Percentiles rank a stretch among this genome's conserved stretches.
Evolutionary conservation across 2,329 filamentous ascomycete genomes (phyloP).

Genomic region (Cladosporium sp.): DNA sequence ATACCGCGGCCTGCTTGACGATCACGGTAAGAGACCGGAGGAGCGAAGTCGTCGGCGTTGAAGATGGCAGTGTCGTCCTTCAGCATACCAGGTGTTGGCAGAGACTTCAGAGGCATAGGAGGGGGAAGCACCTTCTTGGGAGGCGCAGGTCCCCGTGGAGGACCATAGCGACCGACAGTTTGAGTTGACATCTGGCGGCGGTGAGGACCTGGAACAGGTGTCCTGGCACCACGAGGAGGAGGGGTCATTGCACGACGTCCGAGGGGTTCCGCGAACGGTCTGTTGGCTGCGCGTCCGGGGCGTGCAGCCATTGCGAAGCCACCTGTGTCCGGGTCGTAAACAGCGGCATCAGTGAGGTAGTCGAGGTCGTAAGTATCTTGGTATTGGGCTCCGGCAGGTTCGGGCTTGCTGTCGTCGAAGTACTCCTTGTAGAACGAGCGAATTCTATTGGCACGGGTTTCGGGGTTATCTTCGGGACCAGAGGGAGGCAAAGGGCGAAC

Average conservation of each 20-base stretch:
- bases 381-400: slow-evolving; percentile 44
- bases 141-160: slow-evolving; percentile 36
- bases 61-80: slow-evolving; percentile 71
- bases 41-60: slow-evolving; percentile 81
- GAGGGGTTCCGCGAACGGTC: slow-evolving; percentile 78
- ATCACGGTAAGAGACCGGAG: slow-evolving; percentile 63
- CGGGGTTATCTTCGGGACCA: slow-evolving; percentile 85
- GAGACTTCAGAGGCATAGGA: slow-evolving; percentile 68
- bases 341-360: slow-evolving; percentile 64
- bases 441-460: slow-evolving; percentile 92
- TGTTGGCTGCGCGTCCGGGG: slow-evolving; percentile 34
- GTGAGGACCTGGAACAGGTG: slow-evolving; percentile 46
- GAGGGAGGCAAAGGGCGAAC: slow-evolving; percentile 79
- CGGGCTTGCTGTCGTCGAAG: slow-evolving; percentile 77
- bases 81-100: slow-evolving; percentile 84
- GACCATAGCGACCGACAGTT: slow-evolving; percentile 28
- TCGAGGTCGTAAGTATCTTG: slow-evolving; percentile 75
- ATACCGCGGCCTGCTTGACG: slow-evolving; percentile 65
- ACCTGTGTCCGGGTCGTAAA: slow-evolving; percentile 59
- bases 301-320: slow-evolving; percentile 46
- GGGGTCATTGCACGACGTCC: slow-evolving; percentile 94
- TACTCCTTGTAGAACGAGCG: slow-evolving; percentile 99
- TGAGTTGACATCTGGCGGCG: slow-evolving; percentile 47
- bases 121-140: slow-evolving; percentile 64
- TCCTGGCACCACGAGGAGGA: slow-evolving; percentile 68